phyloP scores from a whole-genome alignment of 2,329 filamentous ascomycete genomes.

The Paracoccidioides brasiliensis region DNA sequence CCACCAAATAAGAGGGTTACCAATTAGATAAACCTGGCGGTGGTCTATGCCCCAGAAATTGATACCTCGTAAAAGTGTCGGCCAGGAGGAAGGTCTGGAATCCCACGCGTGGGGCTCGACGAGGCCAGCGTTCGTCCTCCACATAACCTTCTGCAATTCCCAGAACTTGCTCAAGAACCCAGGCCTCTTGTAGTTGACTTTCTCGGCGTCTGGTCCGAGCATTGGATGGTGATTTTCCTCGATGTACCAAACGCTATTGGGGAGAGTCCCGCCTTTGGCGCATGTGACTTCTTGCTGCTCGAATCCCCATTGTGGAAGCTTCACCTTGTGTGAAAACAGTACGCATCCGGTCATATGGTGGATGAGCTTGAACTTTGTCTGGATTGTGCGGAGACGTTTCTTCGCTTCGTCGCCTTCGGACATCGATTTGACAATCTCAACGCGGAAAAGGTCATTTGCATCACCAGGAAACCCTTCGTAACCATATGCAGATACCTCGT shows the following conservation, averaged over 20 bases:
- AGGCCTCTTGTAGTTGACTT: conserved; percentile 88
- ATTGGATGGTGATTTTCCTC: conserved; percentile 79
- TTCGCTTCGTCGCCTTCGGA: conserved; percentile 69
- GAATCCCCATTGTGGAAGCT: conserved; percentile 93
- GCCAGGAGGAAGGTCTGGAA: conserved; percentile 87
- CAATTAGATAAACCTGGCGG: conserved; percentile 90
- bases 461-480: conserved; percentile 95
- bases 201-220: conserved; percentile 64
- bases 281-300: conserved; percentile 99
- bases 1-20: conserved; percentile 94
- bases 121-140: conserved; percentile 92
- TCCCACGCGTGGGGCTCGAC: conserved; percentile 98
- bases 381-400: conserved; percentile 76
- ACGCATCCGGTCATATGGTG: conserved; percentile 95
- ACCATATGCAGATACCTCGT: conserved; percentile 91
- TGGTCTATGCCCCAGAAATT: conserved; percentile 97
- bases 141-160: conserved; percentile 97
- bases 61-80: conserved; percentile 81
- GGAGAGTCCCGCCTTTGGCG: conserved; percentile 75
- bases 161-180: conserved; percentile 97
- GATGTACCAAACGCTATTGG: conserved; percentile 95
- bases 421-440: conserved; percentile 87
- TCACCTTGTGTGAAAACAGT: conserved; percentile 97
- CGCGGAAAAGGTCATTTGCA: conserved; percentile 87
- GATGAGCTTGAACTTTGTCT: conserved; percentile 90